Base-by-base conservation (phyloP, 345 rosid species). In the Reutealis trisperma region DNA sequence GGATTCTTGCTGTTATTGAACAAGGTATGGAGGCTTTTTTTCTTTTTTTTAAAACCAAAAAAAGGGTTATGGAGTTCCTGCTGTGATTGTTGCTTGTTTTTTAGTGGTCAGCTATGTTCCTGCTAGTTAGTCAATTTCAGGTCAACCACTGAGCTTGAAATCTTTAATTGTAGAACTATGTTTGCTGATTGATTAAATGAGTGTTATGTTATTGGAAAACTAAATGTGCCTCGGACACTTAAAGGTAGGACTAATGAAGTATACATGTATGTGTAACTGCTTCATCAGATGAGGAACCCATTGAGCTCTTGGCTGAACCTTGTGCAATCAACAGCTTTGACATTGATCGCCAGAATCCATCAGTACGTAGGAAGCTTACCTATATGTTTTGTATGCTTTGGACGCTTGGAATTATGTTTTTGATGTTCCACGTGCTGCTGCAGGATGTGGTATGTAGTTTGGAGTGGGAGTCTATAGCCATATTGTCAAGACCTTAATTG, bases 291-390 rank as follows among this genome's bases (percentile, higher is more conserved):
- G 93, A 91, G 81, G 91, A 91, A 77, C 91, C 90, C 3, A 44
- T 79, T 8, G 97, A 94, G 86, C 91, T 92, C 63, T 71, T 92
- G 71, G 91, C 97, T 44, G 98, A 93, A 82, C 96, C 97, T 24
- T 95, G 97, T 86, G 97, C 97, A 45, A 87, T 95, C 70, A 95
- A 95, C 83, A 85, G 98, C 87, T 93, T 95, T 74, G 98, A 93
- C 89, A 90, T 93, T 58, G 94, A 95, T 83, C 77, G 68, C 25
- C 96, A 89, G 67, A 93, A 87, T 70, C 95, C 97, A 57, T 86
- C 89, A 62, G 98, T 92, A 80, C 52, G 84, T 82, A 59, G 37
- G 44, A 69, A 30, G 63, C 25, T 45, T 11, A 67, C 19, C 6
- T 3, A 57, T 73, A 60, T 66, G 41, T 27, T 30, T 71, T 71